Conservation (phyloP, 228 moss, liverwort and hornwort genomes). For the Sphagnum magellanicum region DNA sequence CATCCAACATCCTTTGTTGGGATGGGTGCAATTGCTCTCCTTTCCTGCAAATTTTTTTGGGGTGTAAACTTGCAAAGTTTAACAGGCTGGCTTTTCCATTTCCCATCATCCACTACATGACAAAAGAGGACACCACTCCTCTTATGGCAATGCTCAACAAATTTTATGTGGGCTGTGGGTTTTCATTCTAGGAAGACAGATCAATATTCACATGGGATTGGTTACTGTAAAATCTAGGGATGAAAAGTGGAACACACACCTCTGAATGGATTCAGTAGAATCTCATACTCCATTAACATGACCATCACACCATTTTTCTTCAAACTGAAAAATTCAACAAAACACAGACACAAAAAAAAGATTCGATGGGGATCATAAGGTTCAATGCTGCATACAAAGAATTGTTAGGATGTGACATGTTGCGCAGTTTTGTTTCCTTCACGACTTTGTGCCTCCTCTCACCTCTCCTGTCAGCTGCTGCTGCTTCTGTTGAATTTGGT, state of each 20-base stretch:
- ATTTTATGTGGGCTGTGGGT: neutral
- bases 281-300: neutral
- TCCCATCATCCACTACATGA: neutral
- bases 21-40: slow-evolving; percentile 20
- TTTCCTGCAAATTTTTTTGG: slow-evolving; percentile 18
- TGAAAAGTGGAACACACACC: too few species aligned
- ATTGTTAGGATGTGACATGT: slow-evolving; percentile 23
- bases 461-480: slow-evolving; percentile 16
- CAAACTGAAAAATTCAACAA: neutral
- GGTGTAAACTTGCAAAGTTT: neutral
- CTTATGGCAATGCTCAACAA: neutral
- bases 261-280: neutral
- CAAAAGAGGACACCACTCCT: neutral
- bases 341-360: neutral
- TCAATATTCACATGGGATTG: too few species aligned
- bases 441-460: slow-evolving; percentile 17
- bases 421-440: slow-evolving; percentile 25
- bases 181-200: too few species aligned
- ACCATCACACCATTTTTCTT: neutral
- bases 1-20: slow-evolving; percentile 34
- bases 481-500: slow-evolving; percentile 24
- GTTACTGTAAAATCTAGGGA: too few species aligned
- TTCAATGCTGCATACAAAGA: slow-evolving; percentile 23
- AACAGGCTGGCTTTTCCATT: neutral
- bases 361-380: neutral